Conservation (phyloP, 2,329 filamentous ascomycete species). For the Colletotrichum lupini region DNA sequence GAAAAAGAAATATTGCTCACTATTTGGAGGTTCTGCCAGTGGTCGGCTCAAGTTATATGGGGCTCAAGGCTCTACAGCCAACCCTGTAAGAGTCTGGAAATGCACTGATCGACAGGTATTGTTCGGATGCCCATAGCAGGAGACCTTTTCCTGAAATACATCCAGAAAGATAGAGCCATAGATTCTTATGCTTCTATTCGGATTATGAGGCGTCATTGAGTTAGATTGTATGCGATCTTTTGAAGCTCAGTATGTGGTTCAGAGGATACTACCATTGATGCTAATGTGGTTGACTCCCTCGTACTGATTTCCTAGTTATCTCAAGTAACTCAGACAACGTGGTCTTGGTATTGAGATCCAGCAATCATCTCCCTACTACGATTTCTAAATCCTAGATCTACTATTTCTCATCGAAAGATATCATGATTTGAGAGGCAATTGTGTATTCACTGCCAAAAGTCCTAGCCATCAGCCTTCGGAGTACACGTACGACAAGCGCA, state of each 20-base stretch:
- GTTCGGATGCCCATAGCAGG: background rate
- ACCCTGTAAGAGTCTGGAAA: background rate
- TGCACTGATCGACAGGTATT: background rate
- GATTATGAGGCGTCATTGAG: background rate
- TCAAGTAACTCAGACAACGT: background rate
- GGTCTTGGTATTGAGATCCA: background rate
- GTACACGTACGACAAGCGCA: background rate
- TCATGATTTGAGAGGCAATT: background rate
- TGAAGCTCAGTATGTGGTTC: background rate
- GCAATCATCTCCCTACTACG: background rate
- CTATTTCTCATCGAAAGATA: background rate
- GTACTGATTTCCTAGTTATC: background rate
- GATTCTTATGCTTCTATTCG: background rate
- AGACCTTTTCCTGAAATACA: background rate
- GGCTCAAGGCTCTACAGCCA: background rate
- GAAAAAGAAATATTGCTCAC: conserved; percentile 17
- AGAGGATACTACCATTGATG: background rate
- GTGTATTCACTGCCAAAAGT: background rate
- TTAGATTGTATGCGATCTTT: background rate
- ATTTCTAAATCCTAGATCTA: background rate
- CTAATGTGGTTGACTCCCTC: background rate
- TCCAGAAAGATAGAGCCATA: background rate
- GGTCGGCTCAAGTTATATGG: background rate
- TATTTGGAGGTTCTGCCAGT: background rate
- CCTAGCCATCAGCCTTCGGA: background rate